Evolutionary conservation across 2,329 filamentous ascomycete genomes (phyloP).

Genomic region (Colletotrichum navitas): DNA sequence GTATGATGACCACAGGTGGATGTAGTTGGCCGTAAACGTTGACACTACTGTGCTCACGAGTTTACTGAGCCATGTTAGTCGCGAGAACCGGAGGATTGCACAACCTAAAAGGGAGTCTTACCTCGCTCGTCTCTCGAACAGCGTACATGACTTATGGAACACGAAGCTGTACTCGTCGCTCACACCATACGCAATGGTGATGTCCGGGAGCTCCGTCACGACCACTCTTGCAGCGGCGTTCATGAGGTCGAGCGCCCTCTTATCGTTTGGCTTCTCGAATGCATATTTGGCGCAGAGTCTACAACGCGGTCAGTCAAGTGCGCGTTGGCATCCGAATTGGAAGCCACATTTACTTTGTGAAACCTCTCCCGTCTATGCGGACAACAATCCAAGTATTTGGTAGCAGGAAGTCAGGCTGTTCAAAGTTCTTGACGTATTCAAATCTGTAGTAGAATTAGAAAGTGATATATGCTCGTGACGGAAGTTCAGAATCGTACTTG

Average conservation of each 20-base stretch:
- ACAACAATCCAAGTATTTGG: conserved; percentile 97
- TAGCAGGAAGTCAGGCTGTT: conserved; percentile 83
- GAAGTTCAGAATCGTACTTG: conserved; percentile 54
- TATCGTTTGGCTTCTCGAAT: conserved; percentile 94
- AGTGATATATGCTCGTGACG: background rate
- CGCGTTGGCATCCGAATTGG: background rate
- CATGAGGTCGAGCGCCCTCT: conserved; percentile 90
- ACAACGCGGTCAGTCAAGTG: background rate
- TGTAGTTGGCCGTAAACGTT: conserved; percentile 92
- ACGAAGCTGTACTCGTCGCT: conserved; percentile 97
- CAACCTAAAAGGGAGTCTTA: conserved; percentile 54
- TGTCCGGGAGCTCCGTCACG: conserved; percentile 84
- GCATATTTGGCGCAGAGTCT: conserved; percentile 86
- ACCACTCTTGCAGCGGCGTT: conserved; percentile 91
- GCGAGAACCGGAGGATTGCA: background rate
- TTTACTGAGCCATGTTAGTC: conserved; percentile 70
- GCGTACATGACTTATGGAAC: conserved; percentile 82
- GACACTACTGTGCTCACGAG: conserved; percentile 91
- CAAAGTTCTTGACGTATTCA: conserved; percentile 93
- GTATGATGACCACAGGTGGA: conserved; percentile 81
- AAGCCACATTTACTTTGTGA: conserved; percentile 79
- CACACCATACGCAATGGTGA: conserved; percentile 90
- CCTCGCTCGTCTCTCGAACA: conserved; percentile 90
- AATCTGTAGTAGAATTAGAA: conserved; percentile 68
- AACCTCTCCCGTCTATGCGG: conserved; percentile 92